Conservation (phyloP, 129 eudicot species). For the Dittrichia graveolens region DNA sequence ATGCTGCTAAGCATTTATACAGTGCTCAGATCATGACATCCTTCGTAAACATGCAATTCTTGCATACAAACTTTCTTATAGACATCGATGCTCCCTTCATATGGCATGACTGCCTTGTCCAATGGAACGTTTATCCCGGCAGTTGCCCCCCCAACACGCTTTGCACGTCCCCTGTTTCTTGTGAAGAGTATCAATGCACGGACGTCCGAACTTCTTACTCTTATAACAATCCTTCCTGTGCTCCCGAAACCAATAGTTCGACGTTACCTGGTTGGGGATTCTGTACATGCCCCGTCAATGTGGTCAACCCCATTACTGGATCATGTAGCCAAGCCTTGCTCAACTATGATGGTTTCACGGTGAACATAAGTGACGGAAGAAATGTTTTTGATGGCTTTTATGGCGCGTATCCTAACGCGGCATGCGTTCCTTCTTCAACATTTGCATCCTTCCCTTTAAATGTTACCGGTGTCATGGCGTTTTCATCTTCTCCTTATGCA, state of each 20-base stretch:
- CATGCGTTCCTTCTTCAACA: conserved; percentile 47
- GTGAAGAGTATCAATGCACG: conserved; percentile 32
- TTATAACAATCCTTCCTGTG: conserved; percentile 21
- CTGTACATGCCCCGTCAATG: conserved; percentile 26
- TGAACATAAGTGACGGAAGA: conserved; percentile 17
- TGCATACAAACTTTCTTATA: conserved; percentile 37
- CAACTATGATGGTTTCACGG: conserved; percentile 25
- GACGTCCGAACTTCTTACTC: conserved; percentile 29
- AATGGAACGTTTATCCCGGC: background rate
- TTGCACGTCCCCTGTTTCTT: conserved; percentile 28
- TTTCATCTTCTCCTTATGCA: conserved; percentile 41
- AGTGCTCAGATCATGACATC: conserved; percentile 14
- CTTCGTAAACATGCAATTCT: background rate
- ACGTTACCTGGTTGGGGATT: conserved; percentile 22
- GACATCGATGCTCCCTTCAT: conserved; percentile 47
- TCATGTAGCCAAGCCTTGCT: conserved; percentile 26
- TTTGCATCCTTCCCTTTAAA: conserved; percentile 36
- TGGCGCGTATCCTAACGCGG: conserved; percentile 35
- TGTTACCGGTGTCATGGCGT: conserved; percentile 47
- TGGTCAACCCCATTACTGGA: conserved; percentile 23
- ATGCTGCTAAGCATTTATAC: conserved; percentile 31
- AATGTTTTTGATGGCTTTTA: conserved; percentile 24
- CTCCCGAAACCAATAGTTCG: conserved; percentile 28
- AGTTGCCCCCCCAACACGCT: conserved; percentile 21
- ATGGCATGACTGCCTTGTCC: conserved; percentile 40